A percentile compares a stretch with the other conserved stretches of the same genome.
Conservation (phyloP, 2,329 filamentous ascomycete genomes). For the Colletotrichum lupini region DNA sequence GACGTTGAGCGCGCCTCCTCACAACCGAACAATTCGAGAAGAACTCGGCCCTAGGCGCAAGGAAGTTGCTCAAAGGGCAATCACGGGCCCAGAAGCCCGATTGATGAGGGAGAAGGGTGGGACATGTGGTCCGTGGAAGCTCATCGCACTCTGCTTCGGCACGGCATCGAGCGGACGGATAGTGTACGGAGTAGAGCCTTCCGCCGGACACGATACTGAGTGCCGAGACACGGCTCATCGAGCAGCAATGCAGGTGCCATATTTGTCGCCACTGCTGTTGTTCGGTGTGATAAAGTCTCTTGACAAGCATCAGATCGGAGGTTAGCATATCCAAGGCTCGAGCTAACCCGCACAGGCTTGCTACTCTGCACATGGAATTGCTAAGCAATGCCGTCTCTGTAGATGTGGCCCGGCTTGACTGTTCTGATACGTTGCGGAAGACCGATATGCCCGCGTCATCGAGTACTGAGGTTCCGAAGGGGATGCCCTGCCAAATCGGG, state of each 20-base stretch:
- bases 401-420: constrained; percentile 5
- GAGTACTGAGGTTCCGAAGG: not conserved
- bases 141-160: not conserved
- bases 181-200: not conserved
- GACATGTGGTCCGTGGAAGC: not conserved
- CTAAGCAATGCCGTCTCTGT: not conserved
- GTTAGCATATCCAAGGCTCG: not conserved
- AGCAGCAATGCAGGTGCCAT: not conserved
- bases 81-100: not conserved
- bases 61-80: constrained; percentile 23
- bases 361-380: not conserved
- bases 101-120: not conserved
- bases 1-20: not conserved
- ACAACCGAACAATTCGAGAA: constrained; percentile 29
- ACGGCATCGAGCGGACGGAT: not conserved
- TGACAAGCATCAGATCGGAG: not conserved
- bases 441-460: constrained; percentile 20
- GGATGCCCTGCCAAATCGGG: constrained; percentile 15
- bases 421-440: constrained; percentile 5
- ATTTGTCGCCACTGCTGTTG: not conserved
- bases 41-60: constrained; percentile 9
- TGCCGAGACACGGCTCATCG: constrained; percentile 7
- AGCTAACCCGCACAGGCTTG: not conserved
- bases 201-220: not conserved
- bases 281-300: not conserved